Percentiles rank a stretch among this genome's conserved stretches.
Evolutionary conservation across 202 grass and related monocot genomes (phyloP).

Genomic region (Panicum hallii): DNA sequence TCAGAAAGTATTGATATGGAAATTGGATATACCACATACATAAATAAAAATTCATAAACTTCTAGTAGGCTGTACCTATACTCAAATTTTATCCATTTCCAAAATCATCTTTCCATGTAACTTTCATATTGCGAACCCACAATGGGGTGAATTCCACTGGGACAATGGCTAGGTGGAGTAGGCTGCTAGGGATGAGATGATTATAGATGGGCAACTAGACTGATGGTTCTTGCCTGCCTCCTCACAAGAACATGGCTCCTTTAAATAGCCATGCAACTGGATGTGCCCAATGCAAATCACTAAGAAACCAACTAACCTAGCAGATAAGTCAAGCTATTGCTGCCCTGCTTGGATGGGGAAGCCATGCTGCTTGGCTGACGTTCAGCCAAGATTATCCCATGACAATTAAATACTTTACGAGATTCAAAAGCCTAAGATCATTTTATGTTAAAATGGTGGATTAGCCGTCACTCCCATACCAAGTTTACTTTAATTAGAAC

Average conservation of each 20-base stretch:
- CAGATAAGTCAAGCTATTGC: neutral
- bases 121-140: neutral
- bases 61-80: neutral
- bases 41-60: slow-evolving; percentile 9
- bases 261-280: neutral
- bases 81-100: slow-evolving; percentile 31
- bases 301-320: slow-evolving; percentile 5
- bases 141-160: neutral
- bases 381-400: neutral
- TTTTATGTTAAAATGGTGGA: slow-evolving; percentile 24
- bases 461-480: neutral
- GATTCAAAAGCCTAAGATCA: neutral
- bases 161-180: neutral
- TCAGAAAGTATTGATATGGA: neutral
- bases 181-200: too few species aligned
- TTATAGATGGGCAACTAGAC: neutral
- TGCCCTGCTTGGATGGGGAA: neutral
- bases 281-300: neutral
- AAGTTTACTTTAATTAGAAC: slow-evolving; percentile 4
- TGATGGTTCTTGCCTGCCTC: neutral
- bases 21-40: neutral
- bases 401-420: neutral
- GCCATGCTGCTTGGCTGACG: neutral
- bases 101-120: slow-evolving; percentile 8
- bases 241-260: slow-evolving; percentile 1